Evolutionary conservation across 2,329 filamentous ascomycete genomes (phyloP).

Genomic region (Botryosphaeria agaves): DNA sequence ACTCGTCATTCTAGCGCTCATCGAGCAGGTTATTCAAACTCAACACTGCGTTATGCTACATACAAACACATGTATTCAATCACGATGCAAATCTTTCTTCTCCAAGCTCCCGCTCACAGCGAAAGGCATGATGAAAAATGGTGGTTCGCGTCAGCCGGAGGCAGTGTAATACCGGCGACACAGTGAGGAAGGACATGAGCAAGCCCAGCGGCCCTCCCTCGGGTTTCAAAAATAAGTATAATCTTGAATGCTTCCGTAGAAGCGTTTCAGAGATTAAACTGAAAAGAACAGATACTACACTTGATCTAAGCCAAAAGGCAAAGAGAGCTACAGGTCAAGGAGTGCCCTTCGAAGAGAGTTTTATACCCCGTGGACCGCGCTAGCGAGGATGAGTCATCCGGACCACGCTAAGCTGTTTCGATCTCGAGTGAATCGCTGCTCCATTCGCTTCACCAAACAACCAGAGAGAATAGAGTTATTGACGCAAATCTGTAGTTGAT

Average conservation of each 20-base stretch:
- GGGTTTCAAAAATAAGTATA: neutral
- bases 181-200: neutral
- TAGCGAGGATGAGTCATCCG: too few relatives aligned
- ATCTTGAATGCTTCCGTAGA: neutral
- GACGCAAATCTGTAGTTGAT: too few relatives aligned
- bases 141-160: neutral
- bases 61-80: neutral
- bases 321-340: too few relatives aligned
- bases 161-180: neutral
- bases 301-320: constrained; percentile 1
- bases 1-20: too few relatives aligned
- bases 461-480: too few relatives aligned
- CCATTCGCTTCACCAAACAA: too few relatives aligned
- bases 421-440: too few relatives aligned
- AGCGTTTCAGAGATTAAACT: neutral
- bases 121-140: constrained; percentile 2
- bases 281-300: constrained; percentile 1
- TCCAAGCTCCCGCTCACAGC: constrained; percentile 1
- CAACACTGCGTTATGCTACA: neutral
- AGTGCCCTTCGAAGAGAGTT: too few relatives aligned
- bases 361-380: too few relatives aligned
- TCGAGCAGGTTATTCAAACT: neutral
- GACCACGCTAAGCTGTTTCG: too few relatives aligned
- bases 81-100: constrained; percentile 1
- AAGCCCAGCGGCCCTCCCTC: neutral